These are phyloP conservation scores for Diaporthe eres DNA, from an alignment of 2,329 filamentous ascomycete species.

Conservation along the genomic window DNA sequence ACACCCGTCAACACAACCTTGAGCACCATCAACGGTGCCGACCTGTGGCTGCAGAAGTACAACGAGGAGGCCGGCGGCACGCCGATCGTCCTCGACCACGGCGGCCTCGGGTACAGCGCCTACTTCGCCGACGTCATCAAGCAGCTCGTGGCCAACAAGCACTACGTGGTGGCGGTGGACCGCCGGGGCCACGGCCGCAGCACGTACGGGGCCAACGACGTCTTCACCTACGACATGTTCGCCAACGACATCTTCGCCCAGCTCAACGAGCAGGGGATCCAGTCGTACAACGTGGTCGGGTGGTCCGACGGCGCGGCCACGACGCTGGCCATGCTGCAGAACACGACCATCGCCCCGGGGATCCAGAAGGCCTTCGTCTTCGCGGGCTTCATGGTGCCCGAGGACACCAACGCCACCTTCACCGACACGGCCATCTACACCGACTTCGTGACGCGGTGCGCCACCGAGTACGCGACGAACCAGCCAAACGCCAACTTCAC, in stretches of 20 bases:
- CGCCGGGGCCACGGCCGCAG: slow-evolving; percentile 58
- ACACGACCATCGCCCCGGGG: slow-evolving; percentile 48
- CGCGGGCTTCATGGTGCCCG: slow-evolving; percentile 50
- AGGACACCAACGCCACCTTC: slow-evolving; percentile 55
- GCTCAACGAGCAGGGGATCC: slow-evolving; percentile 49
- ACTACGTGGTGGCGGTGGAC: slow-evolving; percentile 58
- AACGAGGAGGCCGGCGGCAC: slow-evolving; percentile 51
- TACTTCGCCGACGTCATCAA: slow-evolving; percentile 57
- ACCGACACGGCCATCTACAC: slow-evolving; percentile 50
- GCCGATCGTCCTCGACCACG: slow-evolving; percentile 57
- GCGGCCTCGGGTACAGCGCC: slow-evolving; percentile 58
- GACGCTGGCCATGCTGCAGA: slow-evolving; percentile 54
- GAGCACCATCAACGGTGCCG: slow-evolving; percentile 53
- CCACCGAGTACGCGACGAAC: slow-evolving; percentile 52
- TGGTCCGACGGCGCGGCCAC: slow-evolving; percentile 59
- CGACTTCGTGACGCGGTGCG: slow-evolving; percentile 53
- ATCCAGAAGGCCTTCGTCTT: slow-evolving; percentile 59
- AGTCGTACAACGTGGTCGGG: slow-evolving; percentile 53
- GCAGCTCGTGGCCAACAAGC: slow-evolving; percentile 49
- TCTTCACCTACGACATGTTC: slow-evolving; percentile 57
- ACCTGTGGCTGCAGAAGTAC: slow-evolving; percentile 58
- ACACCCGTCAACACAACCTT: slow-evolving; percentile 49
- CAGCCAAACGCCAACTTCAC: slow-evolving; percentile 55
- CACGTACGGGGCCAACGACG: slow-evolving; percentile 52
- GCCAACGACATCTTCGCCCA: slow-evolving; percentile 53